Evolutionary conservation across 1,284 basidiomycete species (phyloP).

Genomic region (Sanghuangporus sanghuang): DNA sequence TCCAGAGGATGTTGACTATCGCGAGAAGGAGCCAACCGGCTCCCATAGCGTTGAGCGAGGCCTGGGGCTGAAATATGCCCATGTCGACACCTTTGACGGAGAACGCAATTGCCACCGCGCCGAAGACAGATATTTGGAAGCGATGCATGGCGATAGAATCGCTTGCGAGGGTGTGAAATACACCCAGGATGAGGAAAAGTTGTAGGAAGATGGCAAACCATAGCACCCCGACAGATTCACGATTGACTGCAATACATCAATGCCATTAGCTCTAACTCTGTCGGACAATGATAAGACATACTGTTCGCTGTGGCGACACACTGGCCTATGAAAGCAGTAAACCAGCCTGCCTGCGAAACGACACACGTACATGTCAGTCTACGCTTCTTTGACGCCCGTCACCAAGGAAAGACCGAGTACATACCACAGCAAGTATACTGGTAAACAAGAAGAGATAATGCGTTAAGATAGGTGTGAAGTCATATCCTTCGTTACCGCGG

Average conservation of each 20-base stretch:
- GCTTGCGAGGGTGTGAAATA: constrained; percentile 77
- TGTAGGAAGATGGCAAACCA: constrained; percentile 95
- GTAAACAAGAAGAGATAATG: constrained; percentile 90
- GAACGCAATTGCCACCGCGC: constrained; percentile 84
- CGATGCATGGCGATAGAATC: constrained; percentile 83
- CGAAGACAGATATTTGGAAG: constrained; percentile 85
- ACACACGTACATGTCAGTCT: constrained; percentile 10
- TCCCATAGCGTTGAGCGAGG: constrained; percentile 75
- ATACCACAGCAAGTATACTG: constrained; percentile 71
- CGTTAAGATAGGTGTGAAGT: constrained; percentile 81
- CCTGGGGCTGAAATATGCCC: constrained; percentile 49
- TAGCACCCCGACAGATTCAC: constrained; percentile 54
- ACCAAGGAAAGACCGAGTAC: constrained; percentile 26
- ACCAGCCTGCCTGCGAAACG: constrained; percentile 71
- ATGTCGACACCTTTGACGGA: constrained; percentile 73
- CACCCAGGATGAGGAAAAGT: constrained; percentile 75
- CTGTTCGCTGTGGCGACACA: constrained; percentile 60
- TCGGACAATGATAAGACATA: constrained; percentile 32
- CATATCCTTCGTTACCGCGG: constrained; percentile 55
- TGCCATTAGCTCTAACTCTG: neutral
- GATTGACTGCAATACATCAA: constrained; percentile 31
- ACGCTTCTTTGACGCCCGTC: constrained; percentile 3
- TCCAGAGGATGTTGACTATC: constrained; percentile 90
- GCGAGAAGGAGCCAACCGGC: constrained; percentile 93
- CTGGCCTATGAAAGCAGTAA: constrained; percentile 88